Evolutionary conservation across 2,329 filamentous ascomycete genomes (phyloP).

Genomic region (Alternaria sp.): DNA sequence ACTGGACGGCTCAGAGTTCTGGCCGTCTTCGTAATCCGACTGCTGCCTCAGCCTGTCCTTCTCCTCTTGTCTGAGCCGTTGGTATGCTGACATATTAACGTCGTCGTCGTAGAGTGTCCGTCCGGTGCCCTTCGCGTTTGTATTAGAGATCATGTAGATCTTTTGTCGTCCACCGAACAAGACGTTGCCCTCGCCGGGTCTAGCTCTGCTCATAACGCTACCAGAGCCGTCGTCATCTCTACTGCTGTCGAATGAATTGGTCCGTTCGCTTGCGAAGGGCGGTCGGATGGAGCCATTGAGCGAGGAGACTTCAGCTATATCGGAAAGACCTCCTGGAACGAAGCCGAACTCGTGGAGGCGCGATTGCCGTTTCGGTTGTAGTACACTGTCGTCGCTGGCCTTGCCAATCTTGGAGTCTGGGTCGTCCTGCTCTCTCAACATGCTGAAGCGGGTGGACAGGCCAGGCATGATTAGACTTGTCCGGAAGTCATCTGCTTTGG

Average conservation of each 20-base stretch:
- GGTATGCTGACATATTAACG: slow-evolving; percentile 81
- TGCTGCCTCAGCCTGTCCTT: slow-evolving; percentile 51
- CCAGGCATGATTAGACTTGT: slow-evolving; percentile 97
- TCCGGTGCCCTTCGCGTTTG: slow-evolving; percentile 54
- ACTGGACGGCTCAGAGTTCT: slow-evolving; percentile 55
- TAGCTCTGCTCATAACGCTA: slow-evolving; percentile 83
- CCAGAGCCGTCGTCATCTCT: slow-evolving; percentile 72
- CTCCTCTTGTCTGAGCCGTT: slow-evolving; percentile 69
- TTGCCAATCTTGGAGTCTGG: slow-evolving; percentile 88
- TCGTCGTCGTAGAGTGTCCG: slow-evolving; percentile 86
- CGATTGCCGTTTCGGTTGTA: slow-evolving; percentile 82
- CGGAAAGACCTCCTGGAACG: slow-evolving; percentile 66
- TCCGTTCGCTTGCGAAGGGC: slow-evolving; percentile 66
- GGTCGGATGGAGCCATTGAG: slow-evolving; percentile 62
- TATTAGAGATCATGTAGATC: slow-evolving; percentile 79
- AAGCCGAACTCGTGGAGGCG: slow-evolving; percentile 76
- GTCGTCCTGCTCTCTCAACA: slow-evolving; percentile 94
- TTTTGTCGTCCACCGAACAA: slow-evolving; percentile 96
- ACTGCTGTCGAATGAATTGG: slow-evolving; percentile 69
- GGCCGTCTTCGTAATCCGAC: slow-evolving; percentile 47
- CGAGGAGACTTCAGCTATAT: slow-evolving; percentile 92
- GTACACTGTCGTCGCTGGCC: slow-evolving; percentile 91
- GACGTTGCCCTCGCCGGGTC: slow-evolving; percentile 87
- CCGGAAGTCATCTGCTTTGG: slow-evolving; percentile 86
- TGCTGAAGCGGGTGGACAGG: slow-evolving; percentile 92